phyloP scores from a whole-genome alignment of 1,284 basidiomycete genomes.

The Sutorius eximius region DNA sequence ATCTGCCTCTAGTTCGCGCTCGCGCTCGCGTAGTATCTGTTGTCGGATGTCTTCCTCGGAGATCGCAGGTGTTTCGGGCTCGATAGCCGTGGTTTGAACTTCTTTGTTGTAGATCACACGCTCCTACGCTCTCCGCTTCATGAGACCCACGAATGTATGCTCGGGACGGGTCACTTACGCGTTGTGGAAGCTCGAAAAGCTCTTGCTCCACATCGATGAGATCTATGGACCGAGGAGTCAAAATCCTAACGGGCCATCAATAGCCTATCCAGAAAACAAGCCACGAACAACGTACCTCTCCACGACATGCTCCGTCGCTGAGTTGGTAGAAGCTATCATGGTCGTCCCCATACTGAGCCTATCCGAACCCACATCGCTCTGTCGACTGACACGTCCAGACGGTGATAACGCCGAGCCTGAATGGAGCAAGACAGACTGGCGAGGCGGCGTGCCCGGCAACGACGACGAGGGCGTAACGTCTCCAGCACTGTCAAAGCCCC shows the following conservation, averaged over 20 bases:
- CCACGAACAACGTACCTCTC: constrained; percentile 50
- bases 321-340: constrained; percentile 48
- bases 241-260: constrained; percentile 41
- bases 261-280: not conserved
- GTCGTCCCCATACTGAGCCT: constrained; percentile 46
- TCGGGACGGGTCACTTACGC: constrained; percentile 45
- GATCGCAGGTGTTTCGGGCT: constrained; percentile 47
- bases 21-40: constrained; percentile 64
- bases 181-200: constrained; percentile 85
- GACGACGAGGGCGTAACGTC: constrained; percentile 66
- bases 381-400: constrained; percentile 63
- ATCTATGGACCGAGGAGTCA: constrained; percentile 67
- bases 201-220: constrained; percentile 86
- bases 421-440: constrained; percentile 44
- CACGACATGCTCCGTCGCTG: constrained; percentile 63
- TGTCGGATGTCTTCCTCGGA: constrained; percentile 75
- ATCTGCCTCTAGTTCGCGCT: constrained; percentile 64
- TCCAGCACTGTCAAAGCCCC: constrained; percentile 46
- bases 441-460: constrained; percentile 69
- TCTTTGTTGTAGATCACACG: constrained; percentile 94
- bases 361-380: constrained; percentile 62
- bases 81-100: constrained; percentile 80
- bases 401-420: constrained; percentile 45
- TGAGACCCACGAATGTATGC: not conserved
- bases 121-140: constrained; percentile 48